Percentiles rank a stretch among this genome's conserved stretches.
phyloP scores from a whole-genome alignment of 176 grass and related monocot species.

The Oryza nivara region DNA sequence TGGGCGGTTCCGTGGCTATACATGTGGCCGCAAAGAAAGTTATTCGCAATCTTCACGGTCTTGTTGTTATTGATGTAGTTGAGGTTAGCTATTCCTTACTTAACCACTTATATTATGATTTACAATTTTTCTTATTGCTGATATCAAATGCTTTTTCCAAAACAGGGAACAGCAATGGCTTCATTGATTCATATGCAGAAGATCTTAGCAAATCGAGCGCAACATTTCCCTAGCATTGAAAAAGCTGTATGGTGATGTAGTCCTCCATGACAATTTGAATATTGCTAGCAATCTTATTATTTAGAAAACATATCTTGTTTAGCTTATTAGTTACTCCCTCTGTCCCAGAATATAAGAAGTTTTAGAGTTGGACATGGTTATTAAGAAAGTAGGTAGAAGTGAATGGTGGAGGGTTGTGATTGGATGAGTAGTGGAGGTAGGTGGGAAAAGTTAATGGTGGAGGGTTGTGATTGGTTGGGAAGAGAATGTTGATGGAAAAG shows the following conservation, averaged over 20 bases:
- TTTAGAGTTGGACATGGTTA: too few species aligned
- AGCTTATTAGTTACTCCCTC: neutral
- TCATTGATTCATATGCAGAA: constrained; percentile 99
- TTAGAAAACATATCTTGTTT: neutral
- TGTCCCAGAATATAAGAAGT: too few species aligned
- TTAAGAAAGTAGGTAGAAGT: too few species aligned
- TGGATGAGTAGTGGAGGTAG: too few species aligned
- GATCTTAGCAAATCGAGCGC: constrained; percentile 75
- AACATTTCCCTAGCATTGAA: constrained; percentile 78
- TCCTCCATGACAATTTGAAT: constrained; percentile 24
- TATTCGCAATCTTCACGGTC: constrained; percentile 73
- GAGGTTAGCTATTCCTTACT: constrained; percentile 67
- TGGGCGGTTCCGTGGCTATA: constrained; percentile 95
- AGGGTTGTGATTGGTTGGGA: too few species aligned
- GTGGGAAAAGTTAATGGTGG: too few species aligned
- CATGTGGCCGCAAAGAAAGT: constrained; percentile 85
- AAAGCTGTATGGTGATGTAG: constrained; percentile 76
- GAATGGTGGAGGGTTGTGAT: too few species aligned
- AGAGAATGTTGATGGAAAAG: too few species aligned
- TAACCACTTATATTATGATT: constrained; percentile 1
- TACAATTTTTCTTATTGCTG: constrained; percentile 25
- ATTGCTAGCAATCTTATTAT: neutral
- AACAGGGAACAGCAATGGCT: constrained; percentile 93
- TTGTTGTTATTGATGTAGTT: constrained; percentile 95
- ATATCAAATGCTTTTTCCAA: constrained; percentile 13